Evolutionary conservation across 768 basidiomycete species (phyloP).

Genomic region (Hypholoma sublateritium): DNA sequence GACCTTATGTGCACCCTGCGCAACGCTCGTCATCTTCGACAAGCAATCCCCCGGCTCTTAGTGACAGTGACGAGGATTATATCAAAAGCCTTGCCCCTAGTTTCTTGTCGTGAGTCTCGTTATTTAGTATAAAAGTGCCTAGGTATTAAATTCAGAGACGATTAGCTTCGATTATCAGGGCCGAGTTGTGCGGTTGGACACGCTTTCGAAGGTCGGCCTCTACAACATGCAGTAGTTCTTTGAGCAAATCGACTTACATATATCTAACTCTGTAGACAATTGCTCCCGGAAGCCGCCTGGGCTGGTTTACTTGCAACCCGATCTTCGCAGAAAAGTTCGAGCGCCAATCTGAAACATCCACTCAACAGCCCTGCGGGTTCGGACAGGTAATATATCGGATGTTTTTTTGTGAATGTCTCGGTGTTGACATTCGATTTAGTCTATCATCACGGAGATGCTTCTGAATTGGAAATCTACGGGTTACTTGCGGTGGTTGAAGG

Average conservation of each 20-base stretch:
- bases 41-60: background rate
- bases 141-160: background rate
- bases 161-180: slow-evolving; percentile 74
- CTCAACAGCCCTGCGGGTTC: slow-evolving; percentile 74
- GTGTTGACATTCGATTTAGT: slow-evolving; percentile 9
- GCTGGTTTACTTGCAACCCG: slow-evolving; percentile 79
- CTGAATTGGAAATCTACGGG: slow-evolving; percentile 68
- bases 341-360: slow-evolving; percentile 64
- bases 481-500: slow-evolving; percentile 78
- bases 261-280: slow-evolving; percentile 49
- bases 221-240: too few relatives aligned
- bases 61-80: slow-evolving; percentile 40
- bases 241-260: background rate
- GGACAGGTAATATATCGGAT: slow-evolving; percentile 40
- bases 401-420: background rate
- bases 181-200: slow-evolving; percentile 81
- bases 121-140: background rate
- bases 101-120: slow-evolving; percentile 47
- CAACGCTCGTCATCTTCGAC: slow-evolving; percentile 23
- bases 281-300: slow-evolving; percentile 74
- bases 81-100: slow-evolving; percentile 58
- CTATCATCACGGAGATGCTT: slow-evolving; percentile 61
- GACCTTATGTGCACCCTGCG: slow-evolving; percentile 47
- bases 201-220: slow-evolving; percentile 66
- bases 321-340: slow-evolving; percentile 75